Conservation (phyloP, 2,329 filamentous ascomycete species). For the Amylocarpus encephaloides region DNA sequence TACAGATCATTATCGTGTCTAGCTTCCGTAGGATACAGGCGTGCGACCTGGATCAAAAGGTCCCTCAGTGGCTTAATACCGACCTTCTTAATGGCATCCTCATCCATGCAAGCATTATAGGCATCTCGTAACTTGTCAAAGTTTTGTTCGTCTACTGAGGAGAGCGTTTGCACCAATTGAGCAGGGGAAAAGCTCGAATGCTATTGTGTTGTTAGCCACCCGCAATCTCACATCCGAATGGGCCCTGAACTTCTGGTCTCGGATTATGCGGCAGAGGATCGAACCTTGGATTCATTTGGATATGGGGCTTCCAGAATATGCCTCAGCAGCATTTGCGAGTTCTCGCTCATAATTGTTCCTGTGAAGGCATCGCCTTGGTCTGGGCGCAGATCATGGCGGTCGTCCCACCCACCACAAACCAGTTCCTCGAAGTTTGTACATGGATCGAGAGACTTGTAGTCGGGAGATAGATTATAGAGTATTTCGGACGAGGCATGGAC, state of each 20-base stretch:
- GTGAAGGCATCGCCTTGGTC: constrained; percentile 58
- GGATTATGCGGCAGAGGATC: constrained; percentile 16
- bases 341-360: constrained; percentile 54
- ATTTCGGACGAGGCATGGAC: constrained; percentile 57
- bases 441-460: constrained; percentile 58
- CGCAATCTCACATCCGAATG: constrained; percentile 3
- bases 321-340: constrained; percentile 50
- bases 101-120: constrained; percentile 62
- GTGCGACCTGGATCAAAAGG: constrained; percentile 47
- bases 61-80: constrained; percentile 51
- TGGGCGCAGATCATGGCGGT: constrained; percentile 56
- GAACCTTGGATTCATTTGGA: constrained; percentile 36
- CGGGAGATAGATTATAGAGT: constrained; percentile 54
- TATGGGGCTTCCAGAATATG: constrained; percentile 57
- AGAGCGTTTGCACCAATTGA: constrained; percentile 32
- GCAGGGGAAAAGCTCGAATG: constrained; percentile 44
- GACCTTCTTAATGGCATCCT: constrained; percentile 46
- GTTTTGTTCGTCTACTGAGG: constrained; percentile 51
- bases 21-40: constrained; percentile 35
- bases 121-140: constrained; percentile 59
- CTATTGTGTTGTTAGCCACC: constrained; percentile 25
- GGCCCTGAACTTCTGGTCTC: not conserved
- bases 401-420: constrained; percentile 61
- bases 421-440: constrained; percentile 64
- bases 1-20: constrained; percentile 27